A percentile compares a stretch with the other conserved stretches of the same genome.
These are phyloP conservation scores for Claviceps sorghi DNA, from an alignment of 2,329 filamentous ascomycete species.

Conservation along the genomic window DNA sequence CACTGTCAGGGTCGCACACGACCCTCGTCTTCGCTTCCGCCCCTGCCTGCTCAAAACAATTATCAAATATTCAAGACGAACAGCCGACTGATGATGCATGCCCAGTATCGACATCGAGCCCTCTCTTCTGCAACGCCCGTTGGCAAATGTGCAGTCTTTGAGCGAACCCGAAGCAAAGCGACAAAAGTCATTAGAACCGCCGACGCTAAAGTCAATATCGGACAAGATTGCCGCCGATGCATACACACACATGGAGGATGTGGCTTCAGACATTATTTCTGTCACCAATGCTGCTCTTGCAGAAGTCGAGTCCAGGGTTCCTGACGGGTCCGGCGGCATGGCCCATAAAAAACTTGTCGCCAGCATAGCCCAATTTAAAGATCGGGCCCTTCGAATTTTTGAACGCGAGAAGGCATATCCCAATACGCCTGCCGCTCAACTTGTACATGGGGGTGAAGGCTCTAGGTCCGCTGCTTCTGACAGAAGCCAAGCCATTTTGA, in stretches of 20 bases:
- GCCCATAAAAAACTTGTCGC: conserved; percentile 23
- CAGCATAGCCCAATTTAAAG: conserved; percentile 42
- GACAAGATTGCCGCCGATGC: conserved; percentile 37
- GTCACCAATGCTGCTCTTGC: conserved; percentile 33
- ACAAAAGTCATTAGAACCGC: conserved; percentile 37
- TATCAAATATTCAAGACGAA: background rate
- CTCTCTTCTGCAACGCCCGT: conserved; percentile 39
- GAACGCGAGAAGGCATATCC: conserved; percentile 44
- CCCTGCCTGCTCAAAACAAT: background rate
- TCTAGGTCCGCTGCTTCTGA: conserved; percentile 22
- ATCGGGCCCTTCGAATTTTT: conserved; percentile 47
- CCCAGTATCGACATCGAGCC: conserved; percentile 39
- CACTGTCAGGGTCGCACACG: background rate
- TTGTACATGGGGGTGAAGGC: conserved; percentile 26
- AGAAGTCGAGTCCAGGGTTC: conserved; percentile 26
- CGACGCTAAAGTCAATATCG: conserved; percentile 29
- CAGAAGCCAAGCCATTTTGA: conserved; percentile 48
- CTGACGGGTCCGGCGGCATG: conserved; percentile 15
- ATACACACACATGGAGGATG: conserved; percentile 49
- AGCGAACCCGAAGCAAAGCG: conserved; percentile 45
- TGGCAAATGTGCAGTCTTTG: conserved; percentile 28
- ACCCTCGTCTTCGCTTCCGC: background rate
- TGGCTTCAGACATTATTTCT: conserved; percentile 42
- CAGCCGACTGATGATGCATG: conserved; percentile 21
- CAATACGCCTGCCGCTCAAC: conserved; percentile 18